Conservation (phyloP, 805 yeast genomes). For the Saccharomycopsis sp. region DNA sequence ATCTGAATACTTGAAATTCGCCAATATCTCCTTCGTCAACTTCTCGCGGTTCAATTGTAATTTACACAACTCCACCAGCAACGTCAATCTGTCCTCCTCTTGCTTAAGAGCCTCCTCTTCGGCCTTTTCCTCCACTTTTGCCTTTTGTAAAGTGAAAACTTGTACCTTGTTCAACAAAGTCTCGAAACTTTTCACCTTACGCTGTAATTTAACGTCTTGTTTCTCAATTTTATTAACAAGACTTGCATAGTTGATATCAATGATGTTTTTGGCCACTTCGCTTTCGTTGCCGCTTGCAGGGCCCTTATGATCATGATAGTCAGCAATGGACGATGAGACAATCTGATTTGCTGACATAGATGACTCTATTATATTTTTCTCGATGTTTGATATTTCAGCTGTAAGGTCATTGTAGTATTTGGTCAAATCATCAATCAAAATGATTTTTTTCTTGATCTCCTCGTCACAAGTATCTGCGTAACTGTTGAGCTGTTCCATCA, state of each 20-base stretch:
- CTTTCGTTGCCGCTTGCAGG: background rate
- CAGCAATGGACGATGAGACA: background rate
- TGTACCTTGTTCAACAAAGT: constrained; percentile 8
- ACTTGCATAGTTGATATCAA: constrained; percentile 12
- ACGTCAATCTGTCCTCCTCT: constrained; percentile 23
- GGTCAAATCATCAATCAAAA: constrained; percentile 23
- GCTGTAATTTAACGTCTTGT: constrained; percentile 25
- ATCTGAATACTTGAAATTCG: background rate
- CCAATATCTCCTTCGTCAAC: constrained; percentile 31
- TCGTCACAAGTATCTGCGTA: constrained; percentile 47
- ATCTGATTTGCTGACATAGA: constrained; percentile 7
- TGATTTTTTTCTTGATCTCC: constrained; percentile 48
- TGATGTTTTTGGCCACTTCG: constrained; percentile 9
- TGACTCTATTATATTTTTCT: constrained; percentile 15
- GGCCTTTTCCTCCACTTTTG: background rate
- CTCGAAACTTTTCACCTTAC: constrained; percentile 26
- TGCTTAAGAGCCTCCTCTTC: constrained; percentile 19
- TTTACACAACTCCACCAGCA: constrained; percentile 31
- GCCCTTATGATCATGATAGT: background rate
- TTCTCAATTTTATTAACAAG: constrained; percentile 20
- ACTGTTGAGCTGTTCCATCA: constrained; percentile 41
- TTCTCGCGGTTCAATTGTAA: constrained; percentile 38
- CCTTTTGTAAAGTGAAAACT: background rate
- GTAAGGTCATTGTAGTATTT: constrained; percentile 17
- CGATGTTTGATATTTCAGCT: constrained; percentile 10